These are phyloP conservation scores for Elongisporangium undulatum DNA, from an alignment of 352 stramenopile species.

Conservation along the genomic window DNA sequence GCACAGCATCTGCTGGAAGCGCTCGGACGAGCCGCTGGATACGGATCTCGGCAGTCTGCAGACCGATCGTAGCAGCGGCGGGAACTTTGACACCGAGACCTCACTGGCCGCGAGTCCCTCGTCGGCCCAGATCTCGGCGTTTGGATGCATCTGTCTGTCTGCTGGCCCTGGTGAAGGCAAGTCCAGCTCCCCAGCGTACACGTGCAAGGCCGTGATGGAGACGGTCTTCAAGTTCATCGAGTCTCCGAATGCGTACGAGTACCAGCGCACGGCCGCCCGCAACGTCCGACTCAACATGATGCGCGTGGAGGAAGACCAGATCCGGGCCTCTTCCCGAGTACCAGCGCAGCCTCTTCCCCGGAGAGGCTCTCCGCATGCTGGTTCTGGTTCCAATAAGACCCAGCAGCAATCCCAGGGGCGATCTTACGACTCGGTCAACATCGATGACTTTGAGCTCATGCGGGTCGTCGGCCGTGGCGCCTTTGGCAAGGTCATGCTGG, in stretches of 20 bases:
- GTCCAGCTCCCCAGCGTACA: constrained; percentile 60
- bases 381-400: background rate
- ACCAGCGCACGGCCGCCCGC: constrained; percentile 49
- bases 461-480: constrained; percentile 96
- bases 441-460: constrained; percentile 97
- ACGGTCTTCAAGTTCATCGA: constrained; percentile 82
- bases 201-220: constrained; percentile 62
- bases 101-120: constrained; percentile 23
- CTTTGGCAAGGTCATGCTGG: constrained; percentile 94
- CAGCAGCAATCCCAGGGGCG: background rate
- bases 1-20: constrained; percentile 78
- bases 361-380: background rate
- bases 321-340: background rate
- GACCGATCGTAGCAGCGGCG: background rate
- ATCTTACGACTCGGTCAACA: constrained; percentile 49
- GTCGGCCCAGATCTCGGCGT: constrained; percentile 27
- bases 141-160: constrained; percentile 78
- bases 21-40: constrained; percentile 55
- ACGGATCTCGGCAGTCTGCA: constrained; percentile 36
- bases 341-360: background rate
- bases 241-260: constrained; percentile 73
- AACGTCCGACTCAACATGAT: constrained; percentile 48
- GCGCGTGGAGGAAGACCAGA: constrained; percentile 25
- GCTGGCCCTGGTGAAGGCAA: constrained; percentile 51
- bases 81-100: constrained; percentile 6